These are phyloP conservation scores for Phytophthora cryptogea DNA, from an alignment of 352 stramenopile species.

Conservation along the genomic window DNA sequence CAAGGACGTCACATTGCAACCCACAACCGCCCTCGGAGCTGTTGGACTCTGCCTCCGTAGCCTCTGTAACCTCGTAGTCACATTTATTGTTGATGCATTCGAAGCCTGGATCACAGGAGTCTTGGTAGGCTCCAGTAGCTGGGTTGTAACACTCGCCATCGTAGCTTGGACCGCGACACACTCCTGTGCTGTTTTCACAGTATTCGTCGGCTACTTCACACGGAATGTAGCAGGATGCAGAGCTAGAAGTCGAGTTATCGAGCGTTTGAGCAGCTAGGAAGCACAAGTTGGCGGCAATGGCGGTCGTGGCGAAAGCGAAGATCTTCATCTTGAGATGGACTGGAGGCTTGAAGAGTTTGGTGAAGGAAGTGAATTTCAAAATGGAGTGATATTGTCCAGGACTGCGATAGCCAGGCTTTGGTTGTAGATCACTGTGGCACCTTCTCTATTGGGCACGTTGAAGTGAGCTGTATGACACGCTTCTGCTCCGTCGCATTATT, in stretches of 20 bases:
- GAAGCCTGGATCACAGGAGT: slow-evolving; percentile 23
- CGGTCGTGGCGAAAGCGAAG: neutral
- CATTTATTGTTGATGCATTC: slow-evolving; percentile 28
- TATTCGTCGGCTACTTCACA: slow-evolving; percentile 33
- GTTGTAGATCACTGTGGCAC: too few species aligned
- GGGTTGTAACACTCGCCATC: slow-evolving; percentile 22
- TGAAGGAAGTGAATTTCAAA: slow-evolving; percentile 10
- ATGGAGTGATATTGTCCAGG: slow-evolving; percentile 2
- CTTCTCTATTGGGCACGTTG: too few species aligned
- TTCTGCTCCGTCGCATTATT: slow-evolving; percentile 5
- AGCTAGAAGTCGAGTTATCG: slow-evolving; percentile 6
- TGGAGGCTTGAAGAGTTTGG: neutral
- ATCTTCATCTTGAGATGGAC: slow-evolving; percentile 13
- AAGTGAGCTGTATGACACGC: neutral
- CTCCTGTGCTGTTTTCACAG: slow-evolving; percentile 27
- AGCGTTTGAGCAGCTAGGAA: slow-evolving; percentile 2
- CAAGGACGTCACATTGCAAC: slow-evolving; percentile 8
- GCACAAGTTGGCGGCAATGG: slow-evolving; percentile 3
- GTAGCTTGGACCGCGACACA: slow-evolving; percentile 16
- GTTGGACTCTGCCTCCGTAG: neutral
- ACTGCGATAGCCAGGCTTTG: neutral
- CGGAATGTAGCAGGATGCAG: slow-evolving; percentile 9
- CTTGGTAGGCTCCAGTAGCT: slow-evolving; percentile 15
- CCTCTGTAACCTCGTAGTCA: slow-evolving; percentile 10
- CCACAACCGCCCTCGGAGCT: slow-evolving; percentile 7